Conservation (phyloP, 1,139 yeast genomes). For the Kodamaea anthophila region DNA sequence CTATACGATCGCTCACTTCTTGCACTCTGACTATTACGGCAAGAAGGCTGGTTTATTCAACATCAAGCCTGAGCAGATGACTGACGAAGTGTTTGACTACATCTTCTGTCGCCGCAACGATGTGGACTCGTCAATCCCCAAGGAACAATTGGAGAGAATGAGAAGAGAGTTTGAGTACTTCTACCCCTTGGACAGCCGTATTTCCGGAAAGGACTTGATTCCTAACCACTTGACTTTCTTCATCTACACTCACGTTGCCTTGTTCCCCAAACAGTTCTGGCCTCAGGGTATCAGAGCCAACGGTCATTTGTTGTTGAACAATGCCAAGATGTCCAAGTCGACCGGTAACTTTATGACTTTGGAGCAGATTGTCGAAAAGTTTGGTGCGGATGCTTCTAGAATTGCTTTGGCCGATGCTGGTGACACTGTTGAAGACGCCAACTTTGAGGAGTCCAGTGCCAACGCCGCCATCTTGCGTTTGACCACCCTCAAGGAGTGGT, state of each 20-base stretch:
- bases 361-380: constrained; percentile 75
- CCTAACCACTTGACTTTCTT: constrained; percentile 97
- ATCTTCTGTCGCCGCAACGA: constrained; percentile 71
- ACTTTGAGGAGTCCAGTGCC: constrained; percentile 93
- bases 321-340: constrained; percentile 96
- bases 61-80: constrained; percentile 78
- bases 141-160: constrained; percentile 60
- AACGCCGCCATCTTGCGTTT: constrained; percentile 95
- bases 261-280: constrained; percentile 89
- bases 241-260: constrained; percentile 86
- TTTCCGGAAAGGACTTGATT: constrained; percentile 95
- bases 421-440: constrained; percentile 95
- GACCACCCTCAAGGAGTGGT: constrained; percentile 92
- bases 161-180: constrained; percentile 94
- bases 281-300: constrained; percentile 92
- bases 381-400: constrained; percentile 97
- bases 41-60: constrained; percentile 62
- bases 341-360: constrained; percentile 96
- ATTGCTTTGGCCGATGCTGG: constrained; percentile 99
- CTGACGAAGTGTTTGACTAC: constrained; percentile 91
- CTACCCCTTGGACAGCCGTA: constrained; percentile 86
- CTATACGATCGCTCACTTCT: constrained; percentile 82
- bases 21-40: constrained; percentile 88
- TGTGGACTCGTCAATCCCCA: constrained; percentile 56
- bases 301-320: constrained; percentile 92